Conservation (phyloP, 2,329 filamentous ascomycete species). For the Claviceps arundinis region DNA sequence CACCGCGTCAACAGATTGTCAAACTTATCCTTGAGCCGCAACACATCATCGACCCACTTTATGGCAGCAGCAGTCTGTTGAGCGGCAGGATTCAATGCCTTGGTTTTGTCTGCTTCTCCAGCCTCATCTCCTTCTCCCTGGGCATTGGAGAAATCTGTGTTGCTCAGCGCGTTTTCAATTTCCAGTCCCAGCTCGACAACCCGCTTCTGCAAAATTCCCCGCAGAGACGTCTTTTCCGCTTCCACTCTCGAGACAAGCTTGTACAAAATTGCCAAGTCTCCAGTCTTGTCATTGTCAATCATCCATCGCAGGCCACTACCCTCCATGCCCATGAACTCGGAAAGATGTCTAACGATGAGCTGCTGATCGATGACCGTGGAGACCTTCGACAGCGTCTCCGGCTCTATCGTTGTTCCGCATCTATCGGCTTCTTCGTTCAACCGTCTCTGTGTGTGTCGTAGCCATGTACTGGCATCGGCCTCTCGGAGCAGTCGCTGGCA, state of each 20-base stretch:
- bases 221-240: constrained; percentile 55
- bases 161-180: constrained; percentile 57
- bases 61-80: constrained; percentile 79
- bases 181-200: constrained; percentile 70
- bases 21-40: constrained; percentile 78
- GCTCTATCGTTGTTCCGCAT: constrained; percentile 69
- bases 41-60: constrained; percentile 88
- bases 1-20: constrained; percentile 63
- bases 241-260: constrained; percentile 69
- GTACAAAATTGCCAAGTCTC: constrained; percentile 72
- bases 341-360: constrained; percentile 63
- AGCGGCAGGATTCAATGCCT: constrained; percentile 38
- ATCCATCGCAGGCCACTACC: constrained; percentile 74
- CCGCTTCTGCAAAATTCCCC: constrained; percentile 55
- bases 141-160: constrained; percentile 38
- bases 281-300: constrained; percentile 76
- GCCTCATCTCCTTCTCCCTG: constrained; percentile 33
- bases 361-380: constrained; percentile 65
- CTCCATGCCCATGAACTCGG: constrained; percentile 74
- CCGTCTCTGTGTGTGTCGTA: constrained; percentile 59
- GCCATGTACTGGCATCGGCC: constrained; percentile 70
- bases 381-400: constrained; percentile 59
- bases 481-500: constrained; percentile 62
- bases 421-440: constrained; percentile 71
- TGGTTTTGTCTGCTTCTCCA: constrained; percentile 26